Evolutionary conservation across 495 filamentous ascomycete genomes (phyloP).

Genomic region (Daldinia vernicosa): DNA sequence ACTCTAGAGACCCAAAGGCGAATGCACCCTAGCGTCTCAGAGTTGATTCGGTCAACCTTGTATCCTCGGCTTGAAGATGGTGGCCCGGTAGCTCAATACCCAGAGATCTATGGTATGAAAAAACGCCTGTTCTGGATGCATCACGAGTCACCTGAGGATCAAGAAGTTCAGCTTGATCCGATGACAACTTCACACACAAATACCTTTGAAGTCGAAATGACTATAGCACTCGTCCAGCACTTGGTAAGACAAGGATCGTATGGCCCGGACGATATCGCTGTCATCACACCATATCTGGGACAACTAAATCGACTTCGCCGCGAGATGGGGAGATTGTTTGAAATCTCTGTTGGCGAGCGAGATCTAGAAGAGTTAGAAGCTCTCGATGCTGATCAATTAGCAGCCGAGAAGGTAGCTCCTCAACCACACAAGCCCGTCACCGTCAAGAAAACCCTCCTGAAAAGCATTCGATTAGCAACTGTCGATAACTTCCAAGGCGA

Average conservation of each 20-base stretch:
- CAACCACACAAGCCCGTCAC: constrained; percentile 7
- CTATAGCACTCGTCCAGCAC: constrained; percentile 71
- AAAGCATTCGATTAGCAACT: constrained; percentile 75
- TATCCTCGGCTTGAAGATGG: constrained; percentile 73
- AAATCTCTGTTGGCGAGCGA: constrained; percentile 71
- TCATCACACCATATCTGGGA: constrained; percentile 79
- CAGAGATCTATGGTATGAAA: constrained; percentile 70
- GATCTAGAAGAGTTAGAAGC: constrained; percentile 70
- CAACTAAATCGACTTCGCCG: constrained; percentile 71
- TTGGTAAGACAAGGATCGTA: constrained; percentile 77
- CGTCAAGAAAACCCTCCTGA: constrained; percentile 62
- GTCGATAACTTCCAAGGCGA: constrained; percentile 91
- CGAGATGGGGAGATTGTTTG: constrained; percentile 60
- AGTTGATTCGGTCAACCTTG: constrained; percentile 67
- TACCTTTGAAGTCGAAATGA: constrained; percentile 72
- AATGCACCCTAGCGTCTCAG: constrained; percentile 79
- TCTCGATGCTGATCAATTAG: constrained; percentile 51
- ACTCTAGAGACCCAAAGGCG: constrained; percentile 72
- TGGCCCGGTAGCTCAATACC: constrained; percentile 60
- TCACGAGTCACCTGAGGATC: constrained; percentile 67
- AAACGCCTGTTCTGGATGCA: constrained; percentile 78
- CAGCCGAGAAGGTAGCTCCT: constrained; percentile 37
- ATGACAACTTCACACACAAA: constrained; percentile 71
- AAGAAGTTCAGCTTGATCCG: constrained; percentile 50
- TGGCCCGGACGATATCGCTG: constrained; percentile 71